Conservation (phyloP, 768 basidiomycete species). For the Mrakia gelida region DNA sequence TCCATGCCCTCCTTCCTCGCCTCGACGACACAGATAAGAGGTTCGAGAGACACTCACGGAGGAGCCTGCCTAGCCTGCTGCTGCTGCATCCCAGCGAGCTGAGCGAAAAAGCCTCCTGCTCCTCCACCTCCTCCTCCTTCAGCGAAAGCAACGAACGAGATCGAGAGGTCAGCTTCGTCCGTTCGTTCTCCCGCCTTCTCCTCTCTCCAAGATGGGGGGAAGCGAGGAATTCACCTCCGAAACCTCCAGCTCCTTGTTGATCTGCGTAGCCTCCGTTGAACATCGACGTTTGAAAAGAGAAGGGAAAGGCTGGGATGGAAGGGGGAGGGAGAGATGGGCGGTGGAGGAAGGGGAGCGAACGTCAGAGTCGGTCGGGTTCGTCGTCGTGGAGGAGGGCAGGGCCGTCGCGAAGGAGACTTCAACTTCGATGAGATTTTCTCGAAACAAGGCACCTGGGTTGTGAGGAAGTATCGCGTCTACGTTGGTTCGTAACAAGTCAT, state of each 20-base stretch:
- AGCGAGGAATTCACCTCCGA: slow-evolving; percentile 16
- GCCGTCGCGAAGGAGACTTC: not conserved
- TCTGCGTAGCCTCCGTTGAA: slow-evolving; percentile 27
- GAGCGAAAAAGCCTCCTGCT: slow-evolving; percentile 33
- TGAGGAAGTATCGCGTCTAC: no score
- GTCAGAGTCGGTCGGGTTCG: not conserved
- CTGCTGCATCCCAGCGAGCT: slow-evolving; percentile 31
- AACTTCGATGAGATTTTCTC: not conserved
- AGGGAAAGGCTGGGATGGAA: not conserved
- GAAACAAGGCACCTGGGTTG: no score
- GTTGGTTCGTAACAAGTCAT: slow-evolving; percentile 18
- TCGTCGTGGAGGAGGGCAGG: slow-evolving; percentile 24
- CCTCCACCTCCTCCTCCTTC: slow-evolving; percentile 21
- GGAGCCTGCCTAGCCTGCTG: slow-evolving; percentile 19
- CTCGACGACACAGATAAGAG: no score
- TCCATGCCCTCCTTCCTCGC: no score
- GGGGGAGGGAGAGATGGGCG: not conserved
- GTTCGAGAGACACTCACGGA: no score
- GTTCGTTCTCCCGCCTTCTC: not conserved
- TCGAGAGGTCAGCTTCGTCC: not conserved
- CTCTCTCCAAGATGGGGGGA: no score
- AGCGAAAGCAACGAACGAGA: not conserved
- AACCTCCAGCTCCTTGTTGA: slow-evolving; percentile 9
- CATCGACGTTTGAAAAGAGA: not conserved
- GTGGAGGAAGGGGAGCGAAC: not conserved